Percentiles rank a stretch among this genome's conserved stretches.
Evolutionary conservation across 208 protist genomes (phyloP).

Genomic region (Crithidia brevicula): DNA sequence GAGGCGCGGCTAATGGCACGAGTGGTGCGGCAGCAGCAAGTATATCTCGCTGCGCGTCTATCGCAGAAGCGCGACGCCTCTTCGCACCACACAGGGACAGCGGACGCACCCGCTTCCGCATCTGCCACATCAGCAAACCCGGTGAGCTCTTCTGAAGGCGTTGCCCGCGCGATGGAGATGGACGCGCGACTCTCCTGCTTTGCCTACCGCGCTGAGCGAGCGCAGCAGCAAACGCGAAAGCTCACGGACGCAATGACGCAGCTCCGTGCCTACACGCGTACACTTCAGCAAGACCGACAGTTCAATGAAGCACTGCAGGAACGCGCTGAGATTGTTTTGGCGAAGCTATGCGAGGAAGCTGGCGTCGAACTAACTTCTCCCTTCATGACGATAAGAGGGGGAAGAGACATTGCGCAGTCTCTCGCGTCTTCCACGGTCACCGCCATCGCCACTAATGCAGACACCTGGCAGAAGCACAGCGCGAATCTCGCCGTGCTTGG

Average conservation of each 20-base stretch:
- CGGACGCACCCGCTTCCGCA: too few relatives aligned
- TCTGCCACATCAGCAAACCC: too few relatives aligned
- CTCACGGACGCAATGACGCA: neutral
- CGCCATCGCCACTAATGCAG: neutral
- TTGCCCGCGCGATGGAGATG: neutral
- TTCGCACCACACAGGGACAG: too few relatives aligned
- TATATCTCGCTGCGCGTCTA: slow-evolving; percentile 8
- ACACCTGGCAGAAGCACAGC: slow-evolving; percentile 18
- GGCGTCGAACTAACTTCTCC: neutral
- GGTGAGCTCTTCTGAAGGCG: neutral
- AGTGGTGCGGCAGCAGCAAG: slow-evolving; percentile 29
- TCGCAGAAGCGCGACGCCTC: neutral
- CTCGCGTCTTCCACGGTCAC: neutral
- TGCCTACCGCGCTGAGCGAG: slow-evolving; percentile 19
- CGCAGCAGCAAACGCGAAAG: slow-evolving; percentile 15
- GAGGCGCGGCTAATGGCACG: slow-evolving; percentile 37
- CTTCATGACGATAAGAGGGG: neutral
- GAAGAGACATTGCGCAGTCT: neutral
- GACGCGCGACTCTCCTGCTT: slow-evolving; percentile 21
- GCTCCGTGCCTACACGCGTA: slow-evolving; percentile 5
- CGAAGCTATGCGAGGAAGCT: neutral
- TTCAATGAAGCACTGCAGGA: neutral
- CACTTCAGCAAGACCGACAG: neutral
- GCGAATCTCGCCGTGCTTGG: slow-evolving; percentile 17
- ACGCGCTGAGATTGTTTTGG: neutral